Percentiles rank a stretch among this genome's conserved stretches.
Conservation (phyloP, 306 rosid species). For the Myrica gale region DNA sequence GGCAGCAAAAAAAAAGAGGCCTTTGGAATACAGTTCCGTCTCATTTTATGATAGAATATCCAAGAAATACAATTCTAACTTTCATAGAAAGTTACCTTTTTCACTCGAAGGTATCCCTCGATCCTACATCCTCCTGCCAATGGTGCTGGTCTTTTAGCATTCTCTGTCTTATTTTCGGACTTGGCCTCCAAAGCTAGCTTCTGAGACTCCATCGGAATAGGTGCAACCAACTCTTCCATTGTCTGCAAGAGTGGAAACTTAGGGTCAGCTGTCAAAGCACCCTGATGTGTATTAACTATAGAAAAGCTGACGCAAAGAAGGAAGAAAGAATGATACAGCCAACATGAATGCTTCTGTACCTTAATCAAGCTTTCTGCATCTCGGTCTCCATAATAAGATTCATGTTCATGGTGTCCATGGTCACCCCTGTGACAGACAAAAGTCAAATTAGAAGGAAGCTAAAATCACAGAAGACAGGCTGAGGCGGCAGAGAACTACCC, state of each 20-base stretch:
- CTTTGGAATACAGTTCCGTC: neutral
- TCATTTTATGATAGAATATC: conserved; percentile 5
- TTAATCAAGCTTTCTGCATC: conserved; percentile 85
- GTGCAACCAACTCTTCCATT: conserved; percentile 64
- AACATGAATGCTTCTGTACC: conserved; percentile 44
- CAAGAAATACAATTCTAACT: conserved; percentile 2
- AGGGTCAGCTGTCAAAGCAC: conserved; percentile 27
- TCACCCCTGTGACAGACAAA: conserved; percentile 60
- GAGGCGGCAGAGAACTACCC: neutral
- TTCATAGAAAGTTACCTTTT: conserved; percentile 54
- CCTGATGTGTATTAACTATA: conserved; percentile 12
- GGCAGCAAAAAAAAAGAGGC: conserved; percentile 19
- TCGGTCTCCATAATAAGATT: conserved; percentile 92
- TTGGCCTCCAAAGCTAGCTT: conserved; percentile 61
- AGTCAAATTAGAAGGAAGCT: conserved; percentile 18
- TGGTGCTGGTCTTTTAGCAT: conserved; percentile 86
- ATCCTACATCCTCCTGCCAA: conserved; percentile 83
- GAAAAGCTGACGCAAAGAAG: neutral
- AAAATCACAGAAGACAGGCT: conserved; percentile 22
- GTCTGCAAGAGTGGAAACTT: conserved; percentile 48
- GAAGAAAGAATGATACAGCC: conserved; percentile 17
- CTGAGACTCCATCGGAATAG: conserved; percentile 54
- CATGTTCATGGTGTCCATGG: conserved; percentile 95
- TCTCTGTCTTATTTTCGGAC: conserved; percentile 45
- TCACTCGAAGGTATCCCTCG: conserved; percentile 91